Conservation (phyloP, 441 rosid genomes). For the Aleurites moluccanus region DNA sequence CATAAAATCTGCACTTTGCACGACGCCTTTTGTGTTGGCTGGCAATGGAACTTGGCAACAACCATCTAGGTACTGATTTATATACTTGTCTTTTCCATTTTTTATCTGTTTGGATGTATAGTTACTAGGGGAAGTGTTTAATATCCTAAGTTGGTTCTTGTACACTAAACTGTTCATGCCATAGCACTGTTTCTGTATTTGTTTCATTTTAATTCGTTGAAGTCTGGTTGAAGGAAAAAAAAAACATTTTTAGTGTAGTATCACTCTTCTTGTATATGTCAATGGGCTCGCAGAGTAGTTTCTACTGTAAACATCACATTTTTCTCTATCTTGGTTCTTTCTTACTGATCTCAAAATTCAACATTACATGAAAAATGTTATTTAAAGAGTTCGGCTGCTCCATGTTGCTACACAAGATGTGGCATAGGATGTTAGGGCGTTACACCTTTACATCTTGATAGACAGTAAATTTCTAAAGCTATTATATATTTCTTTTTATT, state of each 20-base stretch:
- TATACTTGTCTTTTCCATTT: neutral
- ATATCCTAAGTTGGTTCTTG: constrained; percentile 10
- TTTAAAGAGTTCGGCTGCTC: neutral
- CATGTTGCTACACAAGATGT: neutral
- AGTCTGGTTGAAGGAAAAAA: constrained; percentile 1
- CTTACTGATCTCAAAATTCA: neutral
- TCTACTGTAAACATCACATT: neutral
- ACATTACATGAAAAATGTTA: neutral
- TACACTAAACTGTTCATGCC: neutral
- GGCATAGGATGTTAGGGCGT: neutral
- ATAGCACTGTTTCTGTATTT: neutral
- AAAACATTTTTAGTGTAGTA: neutral
- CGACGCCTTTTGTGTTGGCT: constrained; percentile 77
- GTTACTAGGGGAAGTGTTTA: constrained; percentile 14
- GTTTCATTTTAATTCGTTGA: neutral
- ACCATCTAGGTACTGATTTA: constrained; percentile 70
- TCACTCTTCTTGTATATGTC: neutral
- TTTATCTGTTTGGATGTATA: constrained; percentile 13
- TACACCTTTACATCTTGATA: neutral
- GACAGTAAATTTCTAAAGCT: neutral
- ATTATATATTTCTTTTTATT: neutral
- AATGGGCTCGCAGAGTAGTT: neutral
- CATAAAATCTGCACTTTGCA: constrained; percentile 58
- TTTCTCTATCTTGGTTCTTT: neutral
- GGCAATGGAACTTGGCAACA: constrained; percentile 93